A percentile compares a stretch with the other conserved stretches of the same genome.
phyloP scores from a whole-genome alignment of 192 early-diverging fungal species.

The Coemansia sp. region DNA sequence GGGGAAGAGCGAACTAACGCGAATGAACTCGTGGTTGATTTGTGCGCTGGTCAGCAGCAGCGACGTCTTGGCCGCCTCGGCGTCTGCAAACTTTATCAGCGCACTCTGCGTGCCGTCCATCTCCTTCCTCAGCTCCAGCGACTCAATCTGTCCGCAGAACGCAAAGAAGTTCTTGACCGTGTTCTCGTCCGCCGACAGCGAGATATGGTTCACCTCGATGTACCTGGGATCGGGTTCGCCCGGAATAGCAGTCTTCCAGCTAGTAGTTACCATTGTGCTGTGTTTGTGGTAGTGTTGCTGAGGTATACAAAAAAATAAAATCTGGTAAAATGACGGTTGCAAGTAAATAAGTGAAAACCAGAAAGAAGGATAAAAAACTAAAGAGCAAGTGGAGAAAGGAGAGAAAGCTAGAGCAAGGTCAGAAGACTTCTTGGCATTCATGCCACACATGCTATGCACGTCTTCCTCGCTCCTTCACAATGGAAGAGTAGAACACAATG shows the following conservation, averaged over 20 bases:
- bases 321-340: too few species aligned
- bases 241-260: slow-evolving; percentile 36
- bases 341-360: too few species aligned
- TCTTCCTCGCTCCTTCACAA: too few species aligned
- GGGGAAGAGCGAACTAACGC: slow-evolving; percentile 25
- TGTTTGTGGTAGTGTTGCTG: background rate
- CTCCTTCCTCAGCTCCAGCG: slow-evolving; percentile 37
- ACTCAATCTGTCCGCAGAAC: slow-evolving; percentile 40
- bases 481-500: too few species aligned
- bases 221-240: slow-evolving; percentile 23
- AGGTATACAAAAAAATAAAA: too few species aligned
- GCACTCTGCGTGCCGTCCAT: slow-evolving; percentile 38
- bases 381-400: too few species aligned
- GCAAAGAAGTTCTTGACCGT: slow-evolving; percentile 39
- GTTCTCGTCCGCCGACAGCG: slow-evolving; percentile 26
- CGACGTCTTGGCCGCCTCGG: slow-evolving; percentile 39
- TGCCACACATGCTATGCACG: too few species aligned
- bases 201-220: slow-evolving; percentile 33
- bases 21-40: slow-evolving; percentile 35
- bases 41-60: slow-evolving; percentile 31
- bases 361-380: too few species aligned
- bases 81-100: slow-evolving; percentile 27
- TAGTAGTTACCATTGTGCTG: slow-evolving; percentile 26
- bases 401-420: too few species aligned
- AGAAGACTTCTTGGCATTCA: too few species aligned